Base-by-base conservation (phyloP, 2,329 filamentous ascomycete genomes). In the Aspergillus caelatus region DNA sequence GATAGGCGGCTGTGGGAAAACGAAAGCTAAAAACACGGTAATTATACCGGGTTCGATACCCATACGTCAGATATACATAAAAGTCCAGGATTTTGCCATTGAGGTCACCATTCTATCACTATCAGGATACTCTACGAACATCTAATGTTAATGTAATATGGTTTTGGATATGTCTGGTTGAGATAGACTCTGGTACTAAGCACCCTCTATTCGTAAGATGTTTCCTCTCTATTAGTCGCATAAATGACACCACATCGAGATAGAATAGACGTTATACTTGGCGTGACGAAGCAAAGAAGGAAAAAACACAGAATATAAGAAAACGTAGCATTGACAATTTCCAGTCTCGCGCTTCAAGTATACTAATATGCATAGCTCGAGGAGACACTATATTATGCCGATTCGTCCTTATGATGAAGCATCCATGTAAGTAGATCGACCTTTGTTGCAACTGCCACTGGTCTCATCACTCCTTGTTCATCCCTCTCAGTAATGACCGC, bases 341-440 rank as follows among this genome's bases (percentile, higher is more conserved):
- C 43, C 21, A 39, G 46, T 50, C 30, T 30, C 6, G n/a, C n/a
- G 5, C 57, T 58, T 50, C 19, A 28, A 26, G 14, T 16, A 48
- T 14, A 28, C 45, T 19, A 23, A 4, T 30, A 10, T 50, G 3
- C 21, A 48, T 26, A 48, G 45, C 23, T 48, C 21, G 45, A 32
- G 28, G 14, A 30, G 8, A 8, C 19, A n/a, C 21, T 53, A 2
- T 39, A 36, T 66, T 46, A 58, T n/a, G 30, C 64, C 58, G 65
- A 65, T 58, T 62, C 65, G 43, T 66, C 67, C 64, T 80, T 82
- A 68, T 86, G 84, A 79, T 89, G 92, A 43, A 98, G 88, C 86
- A 99, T 88, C 90, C 92, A 99, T 48, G 90, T 93, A 72, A 99
- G 80, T 71, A 99, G 79, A 80, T 99, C 95, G 6, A 99, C 95